Conservation (phyloP, 2,329 filamentous ascomycete species). For the Pseudogymnoascus sp. region DNA sequence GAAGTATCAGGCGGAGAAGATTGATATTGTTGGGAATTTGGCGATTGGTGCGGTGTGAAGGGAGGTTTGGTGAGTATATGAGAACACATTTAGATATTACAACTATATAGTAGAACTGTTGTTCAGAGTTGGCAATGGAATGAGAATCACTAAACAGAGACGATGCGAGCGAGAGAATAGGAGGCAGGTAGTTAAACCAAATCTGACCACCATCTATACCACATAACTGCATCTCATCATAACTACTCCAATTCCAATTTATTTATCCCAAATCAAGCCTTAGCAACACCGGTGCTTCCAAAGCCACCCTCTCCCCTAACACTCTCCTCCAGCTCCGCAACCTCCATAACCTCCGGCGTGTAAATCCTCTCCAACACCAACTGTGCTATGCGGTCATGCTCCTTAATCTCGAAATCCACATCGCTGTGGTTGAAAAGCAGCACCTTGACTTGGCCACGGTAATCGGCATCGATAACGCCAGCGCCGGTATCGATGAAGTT, state of each 20-base stretch:
- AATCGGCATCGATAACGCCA: constrained; percentile 96
- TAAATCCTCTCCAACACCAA: constrained; percentile 90
- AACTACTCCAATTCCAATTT: not conserved
- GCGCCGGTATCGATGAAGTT: constrained; percentile 95
- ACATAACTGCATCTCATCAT: constrained; percentile 3
- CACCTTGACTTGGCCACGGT: constrained; percentile 88
- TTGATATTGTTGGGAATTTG: constrained; percentile 24
- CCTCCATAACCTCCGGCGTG: constrained; percentile 86
- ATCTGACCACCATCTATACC: constrained; percentile 6
- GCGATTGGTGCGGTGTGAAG: not conserved
- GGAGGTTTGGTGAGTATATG: too few relatives aligned
- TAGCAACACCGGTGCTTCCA: constrained; percentile 65
- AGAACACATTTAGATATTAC: not conserved
- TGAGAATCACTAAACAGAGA: not conserved
- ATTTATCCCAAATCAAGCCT: constrained; percentile 14
- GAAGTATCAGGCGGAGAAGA: constrained; percentile 52
- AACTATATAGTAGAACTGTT: not conserved
- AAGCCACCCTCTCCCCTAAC: constrained; percentile 87
- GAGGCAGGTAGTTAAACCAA: not conserved
- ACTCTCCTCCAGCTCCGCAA: constrained; percentile 81
- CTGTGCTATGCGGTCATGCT: constrained; percentile 89
- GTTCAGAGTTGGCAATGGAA: not conserved
- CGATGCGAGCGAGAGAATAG: not conserved
- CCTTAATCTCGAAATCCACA: constrained; percentile 70
- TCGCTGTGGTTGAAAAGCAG: constrained; percentile 91